Evolutionary conservation across 1,139 yeast species (phyloP).

Genomic region (Lodderomyces pseudojiufengensis): DNA sequence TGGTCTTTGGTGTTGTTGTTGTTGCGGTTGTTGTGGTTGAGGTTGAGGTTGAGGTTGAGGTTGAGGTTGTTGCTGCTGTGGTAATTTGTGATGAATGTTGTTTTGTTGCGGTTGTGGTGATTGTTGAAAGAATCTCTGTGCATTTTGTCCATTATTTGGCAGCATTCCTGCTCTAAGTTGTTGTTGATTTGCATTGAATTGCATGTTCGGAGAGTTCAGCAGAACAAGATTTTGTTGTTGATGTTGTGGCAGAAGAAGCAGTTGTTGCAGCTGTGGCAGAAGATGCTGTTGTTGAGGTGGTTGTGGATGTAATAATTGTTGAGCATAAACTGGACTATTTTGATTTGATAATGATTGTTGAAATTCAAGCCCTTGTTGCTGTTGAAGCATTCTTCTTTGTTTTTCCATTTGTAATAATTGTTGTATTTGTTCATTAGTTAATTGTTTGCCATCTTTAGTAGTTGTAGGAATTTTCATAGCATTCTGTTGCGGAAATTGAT

Average conservation of each 20-base stretch:
- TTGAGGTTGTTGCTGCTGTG: no score
- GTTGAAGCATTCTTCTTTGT: slow-evolving; percentile 49
- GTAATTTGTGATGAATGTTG: neutral
- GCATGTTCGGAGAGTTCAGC: no score
- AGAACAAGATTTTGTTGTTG: neutral
- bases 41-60: slow-evolving; percentile 4
- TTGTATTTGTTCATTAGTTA: slow-evolving; percentile 54
- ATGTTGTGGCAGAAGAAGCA: neutral
- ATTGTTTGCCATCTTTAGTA: slow-evolving; percentile 51
- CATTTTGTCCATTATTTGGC: neutral
- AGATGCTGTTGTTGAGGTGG: slow-evolving; percentile 1
- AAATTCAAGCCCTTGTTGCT: slow-evolving; percentile 20
- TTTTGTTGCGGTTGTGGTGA: slow-evolving; percentile 1
- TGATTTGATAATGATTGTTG: no score
- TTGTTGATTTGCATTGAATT: no score
- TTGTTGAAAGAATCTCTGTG: slow-evolving; percentile 2
- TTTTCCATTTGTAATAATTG: slow-evolving; percentile 50
- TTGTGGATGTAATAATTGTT: slow-evolving; percentile 1
- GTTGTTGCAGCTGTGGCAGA: slow-evolving; percentile 1
- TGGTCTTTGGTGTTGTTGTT: slow-evolving; percentile 22
- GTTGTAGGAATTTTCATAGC: slow-evolving; percentile 31
- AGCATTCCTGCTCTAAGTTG: no score
- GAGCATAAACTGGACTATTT: no score
- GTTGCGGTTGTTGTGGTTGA: slow-evolving; percentile 12
- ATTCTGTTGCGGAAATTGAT: neutral